Evolutionary conservation across 1,139 yeast genomes (phyloP), one percentile per base, ranked within the genome.

Genomic region (Entelexis sorbosivorans): DNA sequence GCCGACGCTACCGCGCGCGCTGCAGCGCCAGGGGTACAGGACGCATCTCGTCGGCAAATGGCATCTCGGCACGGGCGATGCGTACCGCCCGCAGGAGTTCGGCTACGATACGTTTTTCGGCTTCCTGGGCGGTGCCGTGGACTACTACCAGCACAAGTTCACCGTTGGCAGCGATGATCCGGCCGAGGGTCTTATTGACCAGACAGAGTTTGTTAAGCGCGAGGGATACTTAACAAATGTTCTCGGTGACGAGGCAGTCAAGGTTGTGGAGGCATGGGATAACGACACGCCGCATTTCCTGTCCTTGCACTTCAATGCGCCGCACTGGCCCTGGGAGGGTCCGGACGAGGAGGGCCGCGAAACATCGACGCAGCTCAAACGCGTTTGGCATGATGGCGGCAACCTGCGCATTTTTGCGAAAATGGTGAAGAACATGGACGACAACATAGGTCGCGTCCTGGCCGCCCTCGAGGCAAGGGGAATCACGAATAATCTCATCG

Each of bases 251-350:
- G 56, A 49, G 22, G 56, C 59, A 4, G 52, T 31, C 19, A 49
- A 49, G 11, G 20, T 55, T n/a, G 31, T 57, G 11, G 2, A 11
- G n/a, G n/a, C 22, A 13, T 38, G 13, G 48, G 48, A 13, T 26
- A 26, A 13, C 8, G 28, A 3, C 19, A 22, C 2, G 50, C 59
- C 59, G 9, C 56, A 45, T 39, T 53, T 57, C 13, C 10, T 56
- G 20, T 51, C 56, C 16, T 49, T 57, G 31, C 60, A 57, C 45
- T 57, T 56, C 53, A 57, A 57, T 29, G 60, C 60, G 5, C 60
- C 59, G n/a, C 60, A 57, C 44, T 57, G 60, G 60, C 60, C 60
- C 26, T 57, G 60, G 60, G 60, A 57, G 38, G 58, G 59, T 6
- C 60, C 59, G n/a, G n/a, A n/a, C 38, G 51, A 56, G 38, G 60